These are phyloP conservation scores for Ceratobasidium sp. DNA, from an alignment of 1,284 basidiomycete species.

Conservation along the genomic window DNA sequence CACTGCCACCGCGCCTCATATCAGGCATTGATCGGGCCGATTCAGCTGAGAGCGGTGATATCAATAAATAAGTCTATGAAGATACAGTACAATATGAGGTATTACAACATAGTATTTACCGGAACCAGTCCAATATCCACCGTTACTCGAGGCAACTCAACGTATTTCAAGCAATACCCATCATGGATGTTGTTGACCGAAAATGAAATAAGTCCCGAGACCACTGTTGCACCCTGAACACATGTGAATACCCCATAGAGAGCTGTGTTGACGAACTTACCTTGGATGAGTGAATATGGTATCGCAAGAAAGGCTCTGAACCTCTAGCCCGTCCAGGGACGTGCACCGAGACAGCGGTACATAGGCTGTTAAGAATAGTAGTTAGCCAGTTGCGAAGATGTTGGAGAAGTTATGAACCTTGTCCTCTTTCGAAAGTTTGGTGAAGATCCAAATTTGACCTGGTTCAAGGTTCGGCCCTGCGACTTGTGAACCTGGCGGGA, in stretches of 20 bases:
- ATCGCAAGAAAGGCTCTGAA: constrained; percentile 52
- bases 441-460: constrained; percentile 76
- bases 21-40: background rate
- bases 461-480: constrained; percentile 84
- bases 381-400: background rate
- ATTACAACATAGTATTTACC: too few species aligned
- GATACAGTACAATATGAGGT: too few species aligned
- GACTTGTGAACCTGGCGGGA: constrained; percentile 82
- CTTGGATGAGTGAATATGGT: constrained; percentile 17
- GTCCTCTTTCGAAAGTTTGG: constrained; percentile 82
- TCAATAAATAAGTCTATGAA: too few species aligned
- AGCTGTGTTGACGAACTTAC: background rate
- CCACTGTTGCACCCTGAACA: constrained; percentile 20
- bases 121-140: too few species aligned
- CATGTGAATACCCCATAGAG: background rate
- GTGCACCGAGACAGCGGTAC: constrained; percentile 56
- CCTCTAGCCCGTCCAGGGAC: constrained; percentile 52
- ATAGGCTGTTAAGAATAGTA: constrained; percentile 51
- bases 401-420: constrained; percentile 23
- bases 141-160: too few species aligned
- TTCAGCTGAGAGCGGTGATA: background rate
- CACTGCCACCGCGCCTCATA: constrained; percentile 4
- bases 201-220: background rate
- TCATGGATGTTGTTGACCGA: background rate
- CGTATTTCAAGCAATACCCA: too few species aligned